Evolutionary conservation across 495 filamentous ascomycete genomes (phyloP).

Genomic region (Cryomyces antarcticus): DNA sequence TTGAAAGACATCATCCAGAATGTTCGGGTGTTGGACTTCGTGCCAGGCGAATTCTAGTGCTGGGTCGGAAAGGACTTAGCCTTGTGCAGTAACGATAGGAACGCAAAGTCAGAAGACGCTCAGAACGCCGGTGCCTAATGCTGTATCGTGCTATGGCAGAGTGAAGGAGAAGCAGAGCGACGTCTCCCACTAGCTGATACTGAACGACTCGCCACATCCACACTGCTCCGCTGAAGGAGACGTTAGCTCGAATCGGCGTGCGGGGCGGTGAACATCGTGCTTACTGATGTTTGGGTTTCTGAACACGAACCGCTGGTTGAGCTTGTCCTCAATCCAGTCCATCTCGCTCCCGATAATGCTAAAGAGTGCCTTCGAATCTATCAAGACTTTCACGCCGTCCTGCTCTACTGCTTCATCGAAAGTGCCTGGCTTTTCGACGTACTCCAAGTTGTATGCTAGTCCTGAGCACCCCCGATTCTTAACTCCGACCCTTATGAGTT

Average conservation of each 20-base stretch:
- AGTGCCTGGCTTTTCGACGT: conserved; percentile 67
- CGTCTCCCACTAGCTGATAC: conserved; percentile 33
- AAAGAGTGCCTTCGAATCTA: conserved; percentile 91
- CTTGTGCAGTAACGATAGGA: background rate
- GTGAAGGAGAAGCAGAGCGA: background rate
- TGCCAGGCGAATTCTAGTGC: conserved; percentile 15
- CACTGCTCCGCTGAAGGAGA: conserved; percentile 65
- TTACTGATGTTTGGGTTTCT: conserved; percentile 94
- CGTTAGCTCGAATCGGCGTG: conserved; percentile 1
- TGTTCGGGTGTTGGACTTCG: conserved; percentile 23
- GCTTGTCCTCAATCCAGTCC: conserved; percentile 95
- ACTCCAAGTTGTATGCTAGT: conserved; percentile 86
- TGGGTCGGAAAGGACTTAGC: background rate
- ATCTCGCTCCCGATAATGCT: conserved; percentile 98
- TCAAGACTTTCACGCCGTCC: conserved; percentile 85
- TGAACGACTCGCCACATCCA: conserved; percentile 94
- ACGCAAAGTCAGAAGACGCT: conserved; percentile 6
- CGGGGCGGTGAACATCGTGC: conserved; percentile 17
- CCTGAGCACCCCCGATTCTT: conserved; percentile 93
- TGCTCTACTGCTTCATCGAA: conserved; percentile 92
- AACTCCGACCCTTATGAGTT: conserved; percentile 83
- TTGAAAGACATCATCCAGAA: conserved; percentile 13
- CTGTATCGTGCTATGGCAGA: background rate
- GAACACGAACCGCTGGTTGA: conserved; percentile 80
- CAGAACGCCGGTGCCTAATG: too few relatives aligned